Conservation (phyloP, 805 yeast genomes). For the Candida stauntonica region DNA sequence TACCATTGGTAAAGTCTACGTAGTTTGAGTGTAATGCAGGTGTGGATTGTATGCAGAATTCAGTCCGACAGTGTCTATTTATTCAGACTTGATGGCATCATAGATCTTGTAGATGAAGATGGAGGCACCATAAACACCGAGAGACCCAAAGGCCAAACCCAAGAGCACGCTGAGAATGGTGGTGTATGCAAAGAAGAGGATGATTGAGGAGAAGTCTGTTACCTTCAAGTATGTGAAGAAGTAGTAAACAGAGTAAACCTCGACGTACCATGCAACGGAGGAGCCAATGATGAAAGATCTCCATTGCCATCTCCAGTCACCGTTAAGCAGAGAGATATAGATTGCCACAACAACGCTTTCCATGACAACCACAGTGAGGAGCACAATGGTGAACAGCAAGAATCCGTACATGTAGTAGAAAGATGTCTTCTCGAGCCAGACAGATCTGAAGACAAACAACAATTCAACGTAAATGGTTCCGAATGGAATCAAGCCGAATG, state of each 20-base stretch:
- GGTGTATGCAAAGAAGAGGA: slow-evolving; percentile 71
- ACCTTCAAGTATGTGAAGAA: slow-evolving; percentile 52
- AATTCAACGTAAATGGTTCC: slow-evolving; percentile 78
- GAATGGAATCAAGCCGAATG: slow-evolving; percentile 74
- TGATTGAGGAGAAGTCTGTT: slow-evolving; percentile 59
- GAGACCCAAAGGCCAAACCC: slow-evolving; percentile 70
- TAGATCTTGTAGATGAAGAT: slow-evolving; percentile 61
- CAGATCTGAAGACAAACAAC: slow-evolving; percentile 63
- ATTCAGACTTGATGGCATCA: slow-evolving; percentile 53
- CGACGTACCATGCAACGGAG: slow-evolving; percentile 69
- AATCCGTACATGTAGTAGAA: slow-evolving; percentile 81
- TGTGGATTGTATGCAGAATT: not conserved
- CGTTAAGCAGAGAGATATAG: slow-evolving; percentile 54
- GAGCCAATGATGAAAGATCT: slow-evolving; percentile 65
- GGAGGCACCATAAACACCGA: slow-evolving; percentile 65
- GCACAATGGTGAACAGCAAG: slow-evolving; percentile 53
- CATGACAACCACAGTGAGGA: slow-evolving; percentile 57
- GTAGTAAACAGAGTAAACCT: slow-evolving; percentile 64
- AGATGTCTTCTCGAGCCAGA: slow-evolving; percentile 77
- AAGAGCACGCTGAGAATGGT: slow-evolving; percentile 56
- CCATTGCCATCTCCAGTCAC: slow-evolving; percentile 78
- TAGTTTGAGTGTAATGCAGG: slow-evolving; percentile 3
- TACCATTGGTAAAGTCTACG: no score
- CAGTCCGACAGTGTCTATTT: no score
- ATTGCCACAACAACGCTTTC: slow-evolving; percentile 71